Conservation (phyloP, 1,139 yeast species). For the Taiozyma sp. region DNA sequence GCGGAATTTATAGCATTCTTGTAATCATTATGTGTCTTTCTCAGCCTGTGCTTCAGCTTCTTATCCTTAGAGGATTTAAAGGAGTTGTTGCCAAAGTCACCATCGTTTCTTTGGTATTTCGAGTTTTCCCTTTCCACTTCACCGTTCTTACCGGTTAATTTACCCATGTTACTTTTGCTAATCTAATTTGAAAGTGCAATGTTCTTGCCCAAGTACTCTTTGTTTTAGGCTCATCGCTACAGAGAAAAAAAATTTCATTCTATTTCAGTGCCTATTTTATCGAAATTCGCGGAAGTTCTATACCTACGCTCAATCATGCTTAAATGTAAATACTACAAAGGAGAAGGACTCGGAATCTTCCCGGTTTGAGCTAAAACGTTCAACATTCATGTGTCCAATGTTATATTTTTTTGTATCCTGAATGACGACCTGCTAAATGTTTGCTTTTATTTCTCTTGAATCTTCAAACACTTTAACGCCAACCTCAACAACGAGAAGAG, state of each 20-base stretch:
- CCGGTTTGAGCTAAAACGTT: too few species aligned
- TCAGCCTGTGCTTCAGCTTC: constrained; percentile 58
- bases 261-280: too few species aligned
- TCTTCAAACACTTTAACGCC: too few species aligned
- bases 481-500: too few species aligned
- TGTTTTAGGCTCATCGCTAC: background rate
- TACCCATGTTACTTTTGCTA: constrained; percentile 1
- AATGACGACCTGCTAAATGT: too few species aligned
- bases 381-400: too few species aligned
- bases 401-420: too few species aligned
- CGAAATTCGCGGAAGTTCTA: background rate
- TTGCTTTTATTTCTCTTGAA: too few species aligned
- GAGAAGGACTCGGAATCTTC: too few species aligned
- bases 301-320: too few species aligned
- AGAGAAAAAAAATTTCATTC: background rate
- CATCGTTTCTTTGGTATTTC: constrained; percentile 1
- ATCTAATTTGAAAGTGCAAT: background rate
- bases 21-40: constrained; percentile 65
- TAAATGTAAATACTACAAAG: too few species aligned
- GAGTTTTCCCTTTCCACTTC: constrained; percentile 1
- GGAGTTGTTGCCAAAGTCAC: background rate
- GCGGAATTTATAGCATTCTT: constrained; percentile 77
- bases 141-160: constrained; percentile 7
- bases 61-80: constrained; percentile 39
- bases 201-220: background rate